Percentiles rank a stretch among this genome's conserved stretches.
These are phyloP conservation scores for Climacium dendroides DNA, from an alignment of 225 moss, liverwort and hornwort genomes.

Conservation along the genomic window DNA sequence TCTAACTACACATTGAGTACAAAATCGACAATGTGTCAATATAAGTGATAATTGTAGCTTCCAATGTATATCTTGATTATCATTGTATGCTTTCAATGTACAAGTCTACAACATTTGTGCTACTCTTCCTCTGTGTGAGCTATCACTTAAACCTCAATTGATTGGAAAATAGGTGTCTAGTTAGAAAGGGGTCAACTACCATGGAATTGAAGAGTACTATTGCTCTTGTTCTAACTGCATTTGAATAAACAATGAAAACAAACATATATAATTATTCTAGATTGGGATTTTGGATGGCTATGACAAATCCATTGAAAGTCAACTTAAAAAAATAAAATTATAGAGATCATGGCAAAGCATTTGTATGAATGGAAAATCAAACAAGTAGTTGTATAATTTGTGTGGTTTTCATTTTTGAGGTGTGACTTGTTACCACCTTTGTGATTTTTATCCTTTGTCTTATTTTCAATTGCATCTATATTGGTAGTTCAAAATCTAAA, in stretches of 20 bases:
- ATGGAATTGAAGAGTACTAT: neutral
- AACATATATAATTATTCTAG: fast-evolving
- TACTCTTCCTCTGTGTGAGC: too few species aligned
- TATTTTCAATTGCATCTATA: neutral
- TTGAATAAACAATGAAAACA: neutral
- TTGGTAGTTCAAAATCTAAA: neutral
- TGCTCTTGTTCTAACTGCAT: fast-evolving
- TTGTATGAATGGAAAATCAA: fast-evolving
- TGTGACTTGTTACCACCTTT: neutral
- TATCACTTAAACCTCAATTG: too few species aligned
- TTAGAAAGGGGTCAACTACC: too few species aligned
- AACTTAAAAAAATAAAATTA: neutral
- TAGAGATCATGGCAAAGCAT: neutral
- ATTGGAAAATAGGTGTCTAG: too few species aligned
- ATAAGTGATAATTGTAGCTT: too few species aligned
- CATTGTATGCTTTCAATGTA: too few species aligned
- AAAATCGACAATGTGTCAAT: too few species aligned
- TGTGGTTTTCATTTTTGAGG: neutral
- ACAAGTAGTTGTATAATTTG: fast-evolving
- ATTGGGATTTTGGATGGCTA: neutral
- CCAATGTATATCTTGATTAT: too few species aligned
- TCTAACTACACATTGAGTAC: too few species aligned
- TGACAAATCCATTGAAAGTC: neutral
- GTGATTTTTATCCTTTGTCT: neutral
- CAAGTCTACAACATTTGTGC: too few species aligned